Evolutionary conservation across 768 basidiomycete genomes (phyloP).

Genomic region (Tulasnella sp.): DNA sequence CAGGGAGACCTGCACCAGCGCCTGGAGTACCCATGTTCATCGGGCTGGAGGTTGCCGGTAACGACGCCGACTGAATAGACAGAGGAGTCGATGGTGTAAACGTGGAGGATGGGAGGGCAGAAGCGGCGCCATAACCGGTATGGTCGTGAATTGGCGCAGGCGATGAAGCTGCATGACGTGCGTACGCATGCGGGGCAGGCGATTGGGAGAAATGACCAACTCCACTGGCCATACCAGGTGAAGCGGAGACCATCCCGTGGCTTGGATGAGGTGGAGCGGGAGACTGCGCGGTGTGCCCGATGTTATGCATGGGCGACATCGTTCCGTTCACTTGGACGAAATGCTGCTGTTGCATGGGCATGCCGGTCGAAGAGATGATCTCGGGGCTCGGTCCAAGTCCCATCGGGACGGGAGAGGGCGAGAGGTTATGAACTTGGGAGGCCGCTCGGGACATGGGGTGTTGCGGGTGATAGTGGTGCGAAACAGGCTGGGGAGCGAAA

Average conservation of each 20-base stretch:
- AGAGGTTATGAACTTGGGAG: neutral
- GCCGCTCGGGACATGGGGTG: neutral
- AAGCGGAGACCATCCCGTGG: neutral
- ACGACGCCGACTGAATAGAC: neutral
- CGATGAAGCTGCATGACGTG: constrained; percentile 60
- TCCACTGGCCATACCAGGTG: neutral
- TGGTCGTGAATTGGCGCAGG: constrained; percentile 24
- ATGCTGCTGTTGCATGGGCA: neutral
- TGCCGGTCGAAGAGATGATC: neutral
- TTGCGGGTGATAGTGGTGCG: neutral
- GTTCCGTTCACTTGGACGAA: neutral
- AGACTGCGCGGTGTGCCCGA: neutral
- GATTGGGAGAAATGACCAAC: neutral
- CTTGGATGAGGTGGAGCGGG: neutral
- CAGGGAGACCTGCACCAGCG: constrained; percentile 12
- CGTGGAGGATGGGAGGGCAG: constrained; percentile 12
- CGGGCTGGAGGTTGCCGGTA: neutral
- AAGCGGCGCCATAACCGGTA: neutral
- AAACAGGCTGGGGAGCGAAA: neutral
- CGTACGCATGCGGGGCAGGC: neutral
- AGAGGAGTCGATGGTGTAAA: neutral
- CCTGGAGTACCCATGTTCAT: neutral
- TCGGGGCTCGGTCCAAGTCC: neutral
- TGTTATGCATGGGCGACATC: neutral
- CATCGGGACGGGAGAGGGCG: neutral